Evolutionary conservation across 768 basidiomycete genomes (phyloP).

Genomic region (Rhizopogon vesiculosus): DNA sequence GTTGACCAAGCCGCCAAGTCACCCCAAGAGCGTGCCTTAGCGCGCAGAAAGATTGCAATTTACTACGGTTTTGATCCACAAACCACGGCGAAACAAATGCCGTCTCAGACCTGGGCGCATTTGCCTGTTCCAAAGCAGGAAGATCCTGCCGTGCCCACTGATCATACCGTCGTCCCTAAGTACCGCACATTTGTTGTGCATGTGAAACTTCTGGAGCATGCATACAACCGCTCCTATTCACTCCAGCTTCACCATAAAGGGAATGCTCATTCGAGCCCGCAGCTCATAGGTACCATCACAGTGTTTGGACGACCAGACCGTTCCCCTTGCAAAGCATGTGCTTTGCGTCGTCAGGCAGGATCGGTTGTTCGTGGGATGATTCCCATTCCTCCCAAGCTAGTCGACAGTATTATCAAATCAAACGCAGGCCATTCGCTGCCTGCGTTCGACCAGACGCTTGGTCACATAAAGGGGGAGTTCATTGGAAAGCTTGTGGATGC

Average conservation of each 20-base stretch:
- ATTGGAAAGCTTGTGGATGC: constrained; percentile 13
- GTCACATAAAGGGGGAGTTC: constrained; percentile 10
- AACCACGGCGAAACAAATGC: constrained; percentile 1
- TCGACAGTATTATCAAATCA: constrained; percentile 17
- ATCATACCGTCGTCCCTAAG: constrained; percentile 11
- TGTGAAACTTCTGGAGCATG: constrained; percentile 21
- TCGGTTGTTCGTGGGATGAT: constrained; percentile 21
- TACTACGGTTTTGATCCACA: constrained; percentile 22
- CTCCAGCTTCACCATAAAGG: constrained; percentile 15
- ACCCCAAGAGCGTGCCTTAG: constrained; percentile 12
- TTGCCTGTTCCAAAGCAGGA: constrained; percentile 9
- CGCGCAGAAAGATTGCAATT: constrained; percentile 16
- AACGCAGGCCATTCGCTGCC: background rate
- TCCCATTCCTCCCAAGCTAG: constrained; percentile 13
- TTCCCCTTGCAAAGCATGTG: constrained; percentile 22
- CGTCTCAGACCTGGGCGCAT: constrained; percentile 9
- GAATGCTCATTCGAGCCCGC: background rate
- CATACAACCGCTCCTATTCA: constrained; percentile 17
- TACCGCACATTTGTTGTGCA: constrained; percentile 24
- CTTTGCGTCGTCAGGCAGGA: constrained; percentile 9
- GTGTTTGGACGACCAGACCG: constrained; percentile 20
- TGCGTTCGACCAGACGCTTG: constrained; percentile 11
- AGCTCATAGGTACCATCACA: constrained; percentile 15
- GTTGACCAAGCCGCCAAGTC: constrained; percentile 15
- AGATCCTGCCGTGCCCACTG: constrained; percentile 8